phyloP scores from a whole-genome alignment of 768 basidiomycete genomes.

The Pisolithus marmoratus region DNA sequence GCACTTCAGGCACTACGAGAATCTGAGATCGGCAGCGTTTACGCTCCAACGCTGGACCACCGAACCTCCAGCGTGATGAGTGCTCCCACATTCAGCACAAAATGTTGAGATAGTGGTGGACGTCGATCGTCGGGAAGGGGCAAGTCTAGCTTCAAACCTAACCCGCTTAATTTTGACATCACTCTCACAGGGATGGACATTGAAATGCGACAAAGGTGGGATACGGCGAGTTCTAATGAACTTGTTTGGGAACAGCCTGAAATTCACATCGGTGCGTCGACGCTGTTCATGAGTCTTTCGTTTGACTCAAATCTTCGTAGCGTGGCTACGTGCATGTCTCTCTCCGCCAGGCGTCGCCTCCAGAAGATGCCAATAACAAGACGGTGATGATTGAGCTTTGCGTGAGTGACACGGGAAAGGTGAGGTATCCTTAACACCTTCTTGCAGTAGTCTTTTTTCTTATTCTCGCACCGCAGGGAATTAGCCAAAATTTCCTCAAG shows the following conservation, averaged over 20 bases:
- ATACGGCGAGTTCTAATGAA: constrained; percentile 93
- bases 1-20: constrained; percentile 61
- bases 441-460: neutral
- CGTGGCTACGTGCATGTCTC: constrained; percentile 85
- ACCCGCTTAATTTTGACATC: neutral
- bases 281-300: neutral
- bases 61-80: constrained; percentile 37
- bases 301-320: constrained; percentile 32
- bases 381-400: constrained; percentile 75
- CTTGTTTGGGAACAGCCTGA: constrained; percentile 87
- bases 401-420: constrained; percentile 89
- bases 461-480: constrained; percentile 47
- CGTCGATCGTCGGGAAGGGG: constrained; percentile 66
- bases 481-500: constrained; percentile 89
- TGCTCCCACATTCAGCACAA: constrained; percentile 25
- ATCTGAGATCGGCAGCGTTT: constrained; percentile 88
- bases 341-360: constrained; percentile 64
- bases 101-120: constrained; percentile 87
- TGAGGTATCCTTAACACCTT: constrained; percentile 18
- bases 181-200: constrained; percentile 66
- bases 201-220: constrained; percentile 89
- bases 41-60: constrained; percentile 63
- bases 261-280: constrained; percentile 73
- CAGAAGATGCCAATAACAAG: constrained; percentile 45
- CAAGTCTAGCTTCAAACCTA: constrained; percentile 20